phyloP scores from a whole-genome alignment of 129 eudicot genomes.

The Centella asiatica region DNA sequence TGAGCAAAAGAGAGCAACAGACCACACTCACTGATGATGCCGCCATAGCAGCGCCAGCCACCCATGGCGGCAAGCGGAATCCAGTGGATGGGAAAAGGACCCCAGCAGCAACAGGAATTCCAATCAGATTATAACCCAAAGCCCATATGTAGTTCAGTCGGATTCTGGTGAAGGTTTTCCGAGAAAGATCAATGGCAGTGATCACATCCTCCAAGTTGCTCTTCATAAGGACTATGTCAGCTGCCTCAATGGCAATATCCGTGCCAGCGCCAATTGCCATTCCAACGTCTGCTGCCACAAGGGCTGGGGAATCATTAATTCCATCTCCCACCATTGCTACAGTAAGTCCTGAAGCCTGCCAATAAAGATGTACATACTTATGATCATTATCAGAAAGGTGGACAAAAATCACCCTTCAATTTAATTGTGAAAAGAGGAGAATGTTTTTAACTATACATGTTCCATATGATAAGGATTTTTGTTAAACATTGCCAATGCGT shows the following conservation, averaged over 20 bases:
- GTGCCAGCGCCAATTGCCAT: slow-evolving; percentile 93
- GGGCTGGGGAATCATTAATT: slow-evolving; percentile 88
- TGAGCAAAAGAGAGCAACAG: slow-evolving; percentile 81
- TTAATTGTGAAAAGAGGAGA: too few species aligned
- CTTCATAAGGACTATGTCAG: slow-evolving; percentile 79
- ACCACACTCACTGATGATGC: slow-evolving; percentile 95
- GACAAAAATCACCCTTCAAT: background rate
- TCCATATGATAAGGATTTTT: too few species aligned
- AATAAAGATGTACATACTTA: background rate
- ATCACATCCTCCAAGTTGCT: slow-evolving; percentile 85
- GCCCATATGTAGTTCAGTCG: slow-evolving; percentile 89
- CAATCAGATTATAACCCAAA: slow-evolving; percentile 66
- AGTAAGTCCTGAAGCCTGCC: slow-evolving; percentile 49
- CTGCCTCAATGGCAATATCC: slow-evolving; percentile 86
- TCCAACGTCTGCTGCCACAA: slow-evolving; percentile 87
- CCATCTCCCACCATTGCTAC: slow-evolving; percentile 97
- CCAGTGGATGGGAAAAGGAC: slow-evolving; percentile 60
- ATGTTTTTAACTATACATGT: too few species aligned
- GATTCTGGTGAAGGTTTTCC: slow-evolving; percentile 65
- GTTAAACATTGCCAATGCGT: too few species aligned
- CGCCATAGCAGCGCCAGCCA: slow-evolving; percentile 98
- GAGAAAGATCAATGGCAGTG: slow-evolving; percentile 82
- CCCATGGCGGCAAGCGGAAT: slow-evolving; percentile 96
- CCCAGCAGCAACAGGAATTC: slow-evolving; percentile 95
- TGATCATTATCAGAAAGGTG: background rate